phyloP scores from a whole-genome alignment of 352 stramenopile genomes.

The Pythium guiyangense region DNA sequence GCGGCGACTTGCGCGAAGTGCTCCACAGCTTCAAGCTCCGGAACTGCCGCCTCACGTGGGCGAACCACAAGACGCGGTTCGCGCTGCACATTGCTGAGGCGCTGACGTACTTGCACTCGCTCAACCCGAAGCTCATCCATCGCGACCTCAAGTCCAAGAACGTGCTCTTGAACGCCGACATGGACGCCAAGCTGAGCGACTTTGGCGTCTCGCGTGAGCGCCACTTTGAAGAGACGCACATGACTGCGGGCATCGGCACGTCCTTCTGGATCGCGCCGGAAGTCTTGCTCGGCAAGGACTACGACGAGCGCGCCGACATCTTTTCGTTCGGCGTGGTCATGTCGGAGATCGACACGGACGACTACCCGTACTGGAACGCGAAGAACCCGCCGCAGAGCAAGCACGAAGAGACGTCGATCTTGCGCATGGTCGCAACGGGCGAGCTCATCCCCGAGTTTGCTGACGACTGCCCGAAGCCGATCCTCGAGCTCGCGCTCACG shows the following conservation, averaged over 20 bases:
- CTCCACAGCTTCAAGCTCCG: constrained; percentile 41
- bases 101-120: constrained; percentile 62
- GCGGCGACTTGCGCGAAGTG: constrained; percentile 62
- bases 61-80: constrained; percentile 48
- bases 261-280: constrained; percentile 73
- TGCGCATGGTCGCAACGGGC: constrained; percentile 59
- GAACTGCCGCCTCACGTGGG: constrained; percentile 41
- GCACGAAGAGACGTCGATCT: constrained; percentile 46
- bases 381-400: constrained; percentile 47
- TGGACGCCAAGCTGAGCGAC: constrained; percentile 75
- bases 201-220: constrained; percentile 67
- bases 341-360: constrained; percentile 49
- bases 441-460: constrained; percentile 52
- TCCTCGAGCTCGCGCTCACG: constrained; percentile 41
- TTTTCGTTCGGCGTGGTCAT: constrained; percentile 52
- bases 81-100: constrained; percentile 52
- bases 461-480: constrained; percentile 31
- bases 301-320: constrained; percentile 53
- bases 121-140: constrained; percentile 47
- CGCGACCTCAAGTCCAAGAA: constrained; percentile 30
- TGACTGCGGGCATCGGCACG: constrained; percentile 64
- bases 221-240: constrained; percentile 55
- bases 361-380: constrained; percentile 60
- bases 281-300: constrained; percentile 49
- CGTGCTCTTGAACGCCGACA: constrained; percentile 31